Evolutionary conservation across 176 grass and related monocot species (phyloP).

Genomic region (Zea luxurians): DNA sequence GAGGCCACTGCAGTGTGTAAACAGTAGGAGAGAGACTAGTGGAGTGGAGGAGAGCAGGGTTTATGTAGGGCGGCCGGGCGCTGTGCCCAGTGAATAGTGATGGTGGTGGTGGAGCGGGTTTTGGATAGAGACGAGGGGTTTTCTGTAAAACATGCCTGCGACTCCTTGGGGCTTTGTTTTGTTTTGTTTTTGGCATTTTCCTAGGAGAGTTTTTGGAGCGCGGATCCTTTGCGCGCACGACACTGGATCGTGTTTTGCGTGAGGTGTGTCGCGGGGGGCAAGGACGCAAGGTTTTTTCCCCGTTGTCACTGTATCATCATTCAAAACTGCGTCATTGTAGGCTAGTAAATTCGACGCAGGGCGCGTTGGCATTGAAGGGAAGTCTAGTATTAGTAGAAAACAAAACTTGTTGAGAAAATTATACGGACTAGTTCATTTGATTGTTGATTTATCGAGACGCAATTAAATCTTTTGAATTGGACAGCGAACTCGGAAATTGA

Average conservation of each 20-base stretch:
- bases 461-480: neutral
- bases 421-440: neutral
- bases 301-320: neutral
- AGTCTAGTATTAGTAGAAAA: neutral
- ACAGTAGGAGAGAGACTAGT: constrained; percentile 28
- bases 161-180: neutral
- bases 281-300: neutral
- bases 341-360: neutral
- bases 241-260: constrained; percentile 33
- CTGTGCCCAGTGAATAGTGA: neutral
- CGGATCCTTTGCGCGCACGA: constrained; percentile 51
- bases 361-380: neutral
- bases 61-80: constrained; percentile 59
- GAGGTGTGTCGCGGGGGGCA: neutral
- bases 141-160: neutral
- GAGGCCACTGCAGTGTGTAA: constrained; percentile 40
- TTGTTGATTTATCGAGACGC: neutral
- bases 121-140: neutral
- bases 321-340: neutral
- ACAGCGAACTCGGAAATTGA: neutral
- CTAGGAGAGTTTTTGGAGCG: constrained; percentile 8
- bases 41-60: constrained; percentile 46
- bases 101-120: neutral
- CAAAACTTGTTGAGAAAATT: neutral
- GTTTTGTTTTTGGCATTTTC: constrained; percentile 57